A percentile compares a stretch with the other conserved stretches of the same genome.
Evolutionary conservation across 140 eudicot genomes (phyloP).

Genomic region (Oenanthe javanica): DNA sequence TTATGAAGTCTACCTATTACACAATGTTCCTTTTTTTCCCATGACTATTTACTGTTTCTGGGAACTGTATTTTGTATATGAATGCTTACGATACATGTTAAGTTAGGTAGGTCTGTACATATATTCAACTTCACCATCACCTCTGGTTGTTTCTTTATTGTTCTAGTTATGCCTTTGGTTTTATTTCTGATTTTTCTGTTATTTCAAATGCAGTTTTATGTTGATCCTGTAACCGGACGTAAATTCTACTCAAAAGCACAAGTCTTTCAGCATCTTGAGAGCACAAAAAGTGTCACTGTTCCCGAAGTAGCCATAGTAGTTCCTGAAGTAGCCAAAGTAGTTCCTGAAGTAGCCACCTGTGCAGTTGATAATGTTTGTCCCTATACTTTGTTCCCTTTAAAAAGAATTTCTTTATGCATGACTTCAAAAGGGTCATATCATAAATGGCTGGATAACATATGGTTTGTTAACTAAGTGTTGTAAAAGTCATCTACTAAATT

Average conservation of each 20-base stretch:
- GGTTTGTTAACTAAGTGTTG: not conserved
- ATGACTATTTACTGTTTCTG: not conserved
- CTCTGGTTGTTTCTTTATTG: not conserved
- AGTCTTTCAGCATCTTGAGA: slow-evolving; percentile 28
- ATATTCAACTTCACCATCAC: not conserved
- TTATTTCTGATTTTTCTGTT: not conserved
- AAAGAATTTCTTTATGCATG: not conserved
- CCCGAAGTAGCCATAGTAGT: not conserved
- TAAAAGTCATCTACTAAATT: no score
- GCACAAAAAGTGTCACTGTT: not conserved
- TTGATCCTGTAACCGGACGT: slow-evolving; percentile 29
- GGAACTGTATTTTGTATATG: not conserved
- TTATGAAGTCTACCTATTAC: not conserved
- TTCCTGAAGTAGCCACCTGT: not conserved
- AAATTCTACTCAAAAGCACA: slow-evolving; percentile 45
- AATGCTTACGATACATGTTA: not conserved
- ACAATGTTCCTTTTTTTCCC: not conserved
- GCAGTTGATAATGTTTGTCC: not conserved
- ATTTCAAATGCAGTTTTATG: slow-evolving; percentile 23
- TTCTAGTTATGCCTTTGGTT: not conserved
- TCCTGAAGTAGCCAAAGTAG: slow-evolving; percentile 1
- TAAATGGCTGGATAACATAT: not conserved
- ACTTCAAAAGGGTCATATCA: not conserved
- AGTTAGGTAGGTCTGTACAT: not conserved
- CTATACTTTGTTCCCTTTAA: not conserved